Conservation (phyloP, 148 eudicot species). For the Camellia japonica region DNA sequence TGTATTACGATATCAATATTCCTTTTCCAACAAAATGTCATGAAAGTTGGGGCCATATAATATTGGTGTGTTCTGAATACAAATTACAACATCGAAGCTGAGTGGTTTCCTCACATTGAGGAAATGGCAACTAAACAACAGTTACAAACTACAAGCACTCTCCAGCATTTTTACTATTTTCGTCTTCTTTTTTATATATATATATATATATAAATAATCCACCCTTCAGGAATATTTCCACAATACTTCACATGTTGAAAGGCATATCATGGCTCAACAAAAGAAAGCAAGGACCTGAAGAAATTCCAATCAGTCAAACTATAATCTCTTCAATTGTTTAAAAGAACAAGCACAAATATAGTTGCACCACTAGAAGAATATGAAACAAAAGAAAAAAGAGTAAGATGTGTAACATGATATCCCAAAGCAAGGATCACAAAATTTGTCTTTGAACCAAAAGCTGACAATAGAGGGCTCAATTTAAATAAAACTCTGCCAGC, state of each 20-base stretch:
- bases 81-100: not conserved
- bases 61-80: too few species aligned
- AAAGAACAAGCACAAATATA: not conserved
- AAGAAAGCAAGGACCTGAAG: not conserved
- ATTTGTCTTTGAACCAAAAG: not conserved
- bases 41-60: too few species aligned
- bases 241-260: not conserved
- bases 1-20: not conserved
- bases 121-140: too few species aligned
- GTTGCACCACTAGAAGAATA: constrained; percentile 3
- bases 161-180: too few species aligned
- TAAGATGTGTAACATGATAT: not conserved
- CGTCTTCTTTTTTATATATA: too few species aligned
- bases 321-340: not conserved
- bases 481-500: not conserved
- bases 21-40: not conserved
- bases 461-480: not conserved
- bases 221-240: not conserved
- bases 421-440: not conserved
- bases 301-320: not conserved
- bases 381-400: not conserved
- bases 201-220: not conserved
- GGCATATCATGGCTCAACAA: not conserved
- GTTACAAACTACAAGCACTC: too few species aligned
- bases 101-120: not conserved